phyloP scores from a whole-genome alignment of 2,329 filamentous ascomycete species.

The Camptophora hylomeconis region DNA sequence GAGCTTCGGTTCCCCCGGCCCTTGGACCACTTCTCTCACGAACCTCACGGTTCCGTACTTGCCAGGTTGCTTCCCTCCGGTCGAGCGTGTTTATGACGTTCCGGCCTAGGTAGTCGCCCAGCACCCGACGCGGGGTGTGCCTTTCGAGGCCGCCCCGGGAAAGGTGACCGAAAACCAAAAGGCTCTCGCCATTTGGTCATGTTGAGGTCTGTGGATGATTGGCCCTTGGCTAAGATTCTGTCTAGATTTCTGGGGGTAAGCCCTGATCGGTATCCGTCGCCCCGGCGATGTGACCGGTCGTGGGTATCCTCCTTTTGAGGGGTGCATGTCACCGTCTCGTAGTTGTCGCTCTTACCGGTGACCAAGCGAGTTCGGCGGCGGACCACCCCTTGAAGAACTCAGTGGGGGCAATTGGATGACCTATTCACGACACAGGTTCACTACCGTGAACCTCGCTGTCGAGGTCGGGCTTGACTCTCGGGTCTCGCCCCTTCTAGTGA shows the following conservation, averaged over 20 bases:
- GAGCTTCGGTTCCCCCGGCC: not conserved
- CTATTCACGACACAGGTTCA: not conserved
- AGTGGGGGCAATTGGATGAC: conserved; percentile 17
- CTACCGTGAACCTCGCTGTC: not conserved
- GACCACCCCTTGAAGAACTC: conserved; percentile 14
- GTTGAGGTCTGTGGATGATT: conserved; percentile 17
- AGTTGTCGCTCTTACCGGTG: conserved; percentile 3
- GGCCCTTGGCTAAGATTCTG: conserved; percentile 16
- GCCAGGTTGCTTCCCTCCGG: too few species aligned
- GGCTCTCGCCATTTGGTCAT: conserved; percentile 6
- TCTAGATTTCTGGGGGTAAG: conserved; percentile 13
- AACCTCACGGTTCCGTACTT: too few species aligned
- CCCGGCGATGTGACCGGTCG: conserved; percentile 10
- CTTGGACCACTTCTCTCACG: too few species aligned
- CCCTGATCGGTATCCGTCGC: conserved; percentile 12
- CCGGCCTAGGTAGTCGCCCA: not conserved
- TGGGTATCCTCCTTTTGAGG: conserved; percentile 15
- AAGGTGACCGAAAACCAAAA: conserved; percentile 8
- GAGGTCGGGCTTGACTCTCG: not conserved
- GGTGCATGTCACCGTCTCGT: conserved; percentile 10
- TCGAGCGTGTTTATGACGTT: too few species aligned
- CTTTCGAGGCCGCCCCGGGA: not conserved
- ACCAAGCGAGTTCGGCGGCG: conserved; percentile 8
- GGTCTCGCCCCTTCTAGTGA: conserved; percentile 1
- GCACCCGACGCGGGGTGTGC: not conserved